These are phyloP conservation scores for Phytophthora ohioensis DNA, from an alignment of 352 stramenopile genomes.

Conservation along the genomic window DNA sequence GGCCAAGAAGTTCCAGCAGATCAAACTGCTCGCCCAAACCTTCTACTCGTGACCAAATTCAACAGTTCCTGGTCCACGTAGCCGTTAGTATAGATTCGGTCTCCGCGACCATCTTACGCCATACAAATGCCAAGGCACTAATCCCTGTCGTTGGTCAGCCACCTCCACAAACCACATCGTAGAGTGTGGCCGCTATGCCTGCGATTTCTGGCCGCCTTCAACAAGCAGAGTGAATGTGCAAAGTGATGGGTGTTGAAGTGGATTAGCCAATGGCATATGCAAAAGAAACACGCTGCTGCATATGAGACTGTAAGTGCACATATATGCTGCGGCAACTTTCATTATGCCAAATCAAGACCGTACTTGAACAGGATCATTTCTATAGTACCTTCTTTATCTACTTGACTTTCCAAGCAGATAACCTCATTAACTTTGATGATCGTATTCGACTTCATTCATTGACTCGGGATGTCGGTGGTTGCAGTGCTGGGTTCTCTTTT, in stretches of 20 bases:
- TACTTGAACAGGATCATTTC: constrained; percentile 23
- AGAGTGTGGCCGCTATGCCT: too few species aligned
- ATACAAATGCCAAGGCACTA: too few species aligned
- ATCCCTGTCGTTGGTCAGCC: too few species aligned
- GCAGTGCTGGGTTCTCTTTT: not conserved
- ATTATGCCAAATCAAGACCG: not conserved
- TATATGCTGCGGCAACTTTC: not conserved
- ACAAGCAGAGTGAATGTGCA: too few species aligned
- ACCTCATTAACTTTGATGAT: constrained; percentile 3
- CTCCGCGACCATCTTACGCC: too few species aligned
- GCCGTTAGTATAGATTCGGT: too few species aligned
- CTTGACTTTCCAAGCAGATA: constrained; percentile 1
- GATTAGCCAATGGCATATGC: not conserved
- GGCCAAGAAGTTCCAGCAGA: too few species aligned
- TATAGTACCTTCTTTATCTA: constrained; percentile 6
- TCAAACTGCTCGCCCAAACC: too few species aligned
- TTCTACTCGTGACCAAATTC: too few species aligned
- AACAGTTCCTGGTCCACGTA: too few species aligned
- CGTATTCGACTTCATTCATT: constrained; percentile 5
- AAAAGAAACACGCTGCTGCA: not conserved
- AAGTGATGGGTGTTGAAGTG: not conserved
- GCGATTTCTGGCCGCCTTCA: too few species aligned
- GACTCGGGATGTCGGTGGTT: constrained; percentile 3
- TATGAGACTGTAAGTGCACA: not conserved
- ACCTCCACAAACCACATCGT: too few species aligned